Base-by-base conservation (phyloP, 345 rosid genomes). In the Chamaenerion angustifolium region DNA sequence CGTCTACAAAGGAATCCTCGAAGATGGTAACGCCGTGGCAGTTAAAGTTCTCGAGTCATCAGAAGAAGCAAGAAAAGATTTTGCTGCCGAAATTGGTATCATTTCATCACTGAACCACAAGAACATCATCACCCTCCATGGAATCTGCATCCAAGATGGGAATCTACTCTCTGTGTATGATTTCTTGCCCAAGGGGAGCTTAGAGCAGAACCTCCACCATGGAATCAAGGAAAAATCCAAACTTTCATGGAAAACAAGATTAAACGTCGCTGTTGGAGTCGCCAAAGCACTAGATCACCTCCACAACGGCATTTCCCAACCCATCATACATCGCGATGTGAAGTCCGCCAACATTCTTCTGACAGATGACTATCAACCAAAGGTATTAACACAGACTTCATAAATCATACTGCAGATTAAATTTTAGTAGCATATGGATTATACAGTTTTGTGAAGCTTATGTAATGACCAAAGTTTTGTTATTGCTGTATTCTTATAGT, bases 291-390 rank as follows among this genome's bases (percentile, higher is more conserved):
- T 92, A 55, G 56, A 74, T 60, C 75, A 80, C 70, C 64, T 92
- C 6, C 96, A 92, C 59, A 75, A 60, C 11, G 76, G 75, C 64
- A 70, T 74, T 70, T 64, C 84, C 46, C 76, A 52, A 49, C 89
- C 89, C 7, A 83, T 87, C n/a, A 80, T 92, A 55, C 98, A 92
- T 16, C 75, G 96, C 56, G 98, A 92, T 63, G 74, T 87, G 64
- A 92, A 92, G 66, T 81, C 95, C 49, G 82, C 96, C 0, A 92
- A 92, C 68, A 80, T 92, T 62, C 98, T 92, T 65, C 77, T 92
- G 15, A 73, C 93, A 1, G 72, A 83, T 68, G 72, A 42, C 6
- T 83, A 75, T 16, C 77, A 83, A 58, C 80, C 98, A 4, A 78
- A 83, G 95, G 96, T 89, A 74, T n/a, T 8, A 31, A 31, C 37